Evolutionary conservation across 2,329 filamentous ascomycete species (phyloP).

Genomic region (Teratosphaeria destructans): DNA sequence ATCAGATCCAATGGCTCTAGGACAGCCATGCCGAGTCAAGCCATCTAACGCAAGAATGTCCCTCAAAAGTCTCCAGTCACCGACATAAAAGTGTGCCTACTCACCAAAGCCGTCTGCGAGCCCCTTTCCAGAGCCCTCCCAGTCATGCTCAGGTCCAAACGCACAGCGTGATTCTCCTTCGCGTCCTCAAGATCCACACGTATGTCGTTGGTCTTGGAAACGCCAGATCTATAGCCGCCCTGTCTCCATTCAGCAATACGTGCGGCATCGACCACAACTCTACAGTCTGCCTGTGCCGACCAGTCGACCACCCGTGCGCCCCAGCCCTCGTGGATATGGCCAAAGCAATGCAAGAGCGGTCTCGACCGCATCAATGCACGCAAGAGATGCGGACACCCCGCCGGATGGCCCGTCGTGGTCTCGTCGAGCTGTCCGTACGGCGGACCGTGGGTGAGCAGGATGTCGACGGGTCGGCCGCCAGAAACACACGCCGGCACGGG

Average conservation of each 20-base stretch:
- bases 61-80: neutral
- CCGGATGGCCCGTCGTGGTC: constrained; percentile 26
- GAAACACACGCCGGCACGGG: constrained; percentile 30
- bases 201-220: neutral
- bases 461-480: constrained; percentile 34
- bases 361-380: constrained; percentile 40
- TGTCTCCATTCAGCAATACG: constrained; percentile 7
- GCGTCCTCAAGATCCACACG: constrained; percentile 10
- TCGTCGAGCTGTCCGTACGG: constrained; percentile 42
- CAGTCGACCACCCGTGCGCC: constrained; percentile 34
- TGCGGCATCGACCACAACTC: neutral
- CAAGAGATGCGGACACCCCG: constrained; percentile 47
- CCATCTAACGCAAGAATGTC: neutral
- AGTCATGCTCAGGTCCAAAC: constrained; percentile 16
- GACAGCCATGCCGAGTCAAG: neutral
- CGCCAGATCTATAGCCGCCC: constrained; percentile 7
- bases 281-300: constrained; percentile 23
- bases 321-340: constrained; percentile 51
- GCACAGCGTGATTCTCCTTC: constrained; percentile 23
- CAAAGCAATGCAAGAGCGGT: constrained; percentile 51
- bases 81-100: neutral
- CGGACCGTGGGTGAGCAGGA: constrained; percentile 53
- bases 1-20: neutral
- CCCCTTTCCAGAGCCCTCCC: constrained; percentile 31
- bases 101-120: constrained; percentile 43